phyloP scores from a whole-genome alignment of 148 eudicot species.

The Cornus suecica region DNA sequence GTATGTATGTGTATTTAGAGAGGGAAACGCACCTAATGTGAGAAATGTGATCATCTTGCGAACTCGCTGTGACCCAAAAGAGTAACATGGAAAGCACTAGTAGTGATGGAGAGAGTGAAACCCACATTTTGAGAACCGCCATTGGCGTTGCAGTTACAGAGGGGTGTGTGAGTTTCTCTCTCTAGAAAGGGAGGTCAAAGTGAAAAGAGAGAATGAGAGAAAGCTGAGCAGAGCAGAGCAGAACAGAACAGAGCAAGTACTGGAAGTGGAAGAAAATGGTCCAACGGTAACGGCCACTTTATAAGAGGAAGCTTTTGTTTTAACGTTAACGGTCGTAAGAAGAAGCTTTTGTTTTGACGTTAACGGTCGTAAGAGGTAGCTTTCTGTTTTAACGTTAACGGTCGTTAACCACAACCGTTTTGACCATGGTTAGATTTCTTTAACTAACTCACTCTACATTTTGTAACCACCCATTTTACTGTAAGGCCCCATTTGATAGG shows the following conservation, averaged over 20 bases:
- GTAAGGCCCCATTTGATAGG: too few relatives aligned
- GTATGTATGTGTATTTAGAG: neutral
- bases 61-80: conserved; percentile 9
- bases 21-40: neutral
- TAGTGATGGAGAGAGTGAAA: conserved; percentile 21
- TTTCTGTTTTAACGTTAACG: conserved; percentile 11
- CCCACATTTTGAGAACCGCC: conserved; percentile 17
- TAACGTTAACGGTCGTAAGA: conserved; percentile 22
- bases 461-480: conserved; percentile 22
- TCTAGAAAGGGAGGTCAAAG: neutral
- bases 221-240: conserved; percentile 3
- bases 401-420: conserved; percentile 11
- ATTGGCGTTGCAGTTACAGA: conserved; percentile 1
- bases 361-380: neutral
- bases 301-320: conserved; percentile 1
- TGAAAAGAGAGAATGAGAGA: neutral
- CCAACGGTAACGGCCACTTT: conserved; percentile 6
- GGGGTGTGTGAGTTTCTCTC: neutral
- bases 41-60: neutral
- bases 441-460: neutral
- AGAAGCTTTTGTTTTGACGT: too few relatives aligned
- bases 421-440: conserved; percentile 17
- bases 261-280: neutral
- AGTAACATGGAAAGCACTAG: conserved; percentile 10
- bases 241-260: too few relatives aligned